These are phyloP conservation scores for Zymoseptoria ardabiliae DNA, from an alignment of 2,329 filamentous ascomycete genomes.

Conservation along the genomic window DNA sequence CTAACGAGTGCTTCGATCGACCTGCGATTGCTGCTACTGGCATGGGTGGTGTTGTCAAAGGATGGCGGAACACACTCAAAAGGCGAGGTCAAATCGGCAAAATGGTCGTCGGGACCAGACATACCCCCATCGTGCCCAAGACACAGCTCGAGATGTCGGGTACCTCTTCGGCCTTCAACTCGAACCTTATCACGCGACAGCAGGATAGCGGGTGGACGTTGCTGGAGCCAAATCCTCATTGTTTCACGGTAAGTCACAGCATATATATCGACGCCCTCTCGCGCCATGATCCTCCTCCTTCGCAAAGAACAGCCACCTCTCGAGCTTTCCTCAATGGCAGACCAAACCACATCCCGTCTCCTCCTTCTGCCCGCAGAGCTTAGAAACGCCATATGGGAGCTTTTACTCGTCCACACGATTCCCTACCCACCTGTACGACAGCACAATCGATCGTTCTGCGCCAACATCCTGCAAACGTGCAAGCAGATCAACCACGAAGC, in stretches of 20 bases:
- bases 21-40: not conserved
- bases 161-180: not conserved
- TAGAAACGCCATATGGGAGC: slow-evolving; percentile 48
- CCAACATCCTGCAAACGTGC: slow-evolving; percentile 37
- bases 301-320: slow-evolving; percentile 8
- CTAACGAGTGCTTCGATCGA: not conserved
- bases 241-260: not conserved
- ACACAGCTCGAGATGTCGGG: not conserved
- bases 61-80: not conserved
- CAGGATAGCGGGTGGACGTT: not conserved
- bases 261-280: not conserved
- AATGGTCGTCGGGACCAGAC: not conserved
- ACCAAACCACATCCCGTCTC: slow-evolving; percentile 20
- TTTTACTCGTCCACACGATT: slow-evolving; percentile 25
- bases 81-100: not conserved
- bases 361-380: slow-evolving; percentile 52
- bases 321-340: slow-evolving; percentile 3
- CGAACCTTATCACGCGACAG: slow-evolving; percentile 4
- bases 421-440: slow-evolving; percentile 9
- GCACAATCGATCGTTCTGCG: slow-evolving; percentile 32
- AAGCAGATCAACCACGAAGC: slow-evolving; percentile 37
- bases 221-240: not conserved
- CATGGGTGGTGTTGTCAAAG: not conserved
- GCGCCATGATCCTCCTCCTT: slow-evolving; percentile 12
- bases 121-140: not conserved